Conservation (phyloP, 2,329 filamentous ascomycete species). For the Fusarium sp. region DNA sequence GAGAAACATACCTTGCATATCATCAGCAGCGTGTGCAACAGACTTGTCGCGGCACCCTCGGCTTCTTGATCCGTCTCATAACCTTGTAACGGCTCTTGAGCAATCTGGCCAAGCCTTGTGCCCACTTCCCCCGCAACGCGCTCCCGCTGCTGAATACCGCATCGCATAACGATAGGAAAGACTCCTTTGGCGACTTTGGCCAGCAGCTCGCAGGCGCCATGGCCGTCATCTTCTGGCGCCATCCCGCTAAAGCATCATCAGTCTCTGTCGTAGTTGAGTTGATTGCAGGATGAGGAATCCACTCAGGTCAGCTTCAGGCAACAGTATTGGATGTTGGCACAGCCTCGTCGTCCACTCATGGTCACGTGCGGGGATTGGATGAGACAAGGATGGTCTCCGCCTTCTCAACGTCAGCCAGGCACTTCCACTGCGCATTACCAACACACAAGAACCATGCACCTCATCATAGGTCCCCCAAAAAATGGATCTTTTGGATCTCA, state of each 20-base stretch:
- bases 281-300: neutral
- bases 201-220: neutral
- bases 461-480: neutral
- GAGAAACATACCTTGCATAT: neutral
- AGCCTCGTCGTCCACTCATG: neutral
- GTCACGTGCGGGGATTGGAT: too few relatives aligned
- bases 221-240: neutral
- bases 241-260: neutral
- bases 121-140: neutral
- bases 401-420: neutral
- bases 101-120: neutral
- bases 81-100: neutral
- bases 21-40: neutral
- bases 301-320: neutral
- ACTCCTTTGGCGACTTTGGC: neutral
- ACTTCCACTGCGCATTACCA: neutral
- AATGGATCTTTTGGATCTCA: neutral
- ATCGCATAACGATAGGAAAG: neutral
- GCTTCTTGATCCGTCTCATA: neutral
- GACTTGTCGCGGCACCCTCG: neutral
- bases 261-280: neutral
- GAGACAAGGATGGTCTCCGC: too few relatives aligned
- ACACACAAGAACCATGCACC: neutral
- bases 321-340: neutral
- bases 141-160: neutral